Base-by-base conservation (phyloP, 306 rosid species). In the Vigna reflexopilosa region DNA sequence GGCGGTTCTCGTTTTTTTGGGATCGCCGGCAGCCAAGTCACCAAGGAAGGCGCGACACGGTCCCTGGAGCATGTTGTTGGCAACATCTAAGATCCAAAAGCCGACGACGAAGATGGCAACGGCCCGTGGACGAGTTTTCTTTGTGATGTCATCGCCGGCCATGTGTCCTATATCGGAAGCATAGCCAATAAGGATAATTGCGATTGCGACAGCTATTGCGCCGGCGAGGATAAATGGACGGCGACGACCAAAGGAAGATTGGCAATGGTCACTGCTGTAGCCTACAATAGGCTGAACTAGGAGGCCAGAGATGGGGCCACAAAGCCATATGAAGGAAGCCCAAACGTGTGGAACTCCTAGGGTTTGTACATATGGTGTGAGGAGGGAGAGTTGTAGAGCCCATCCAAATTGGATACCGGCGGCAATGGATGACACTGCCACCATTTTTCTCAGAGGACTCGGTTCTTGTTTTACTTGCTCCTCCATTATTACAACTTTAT, bases 331-430 rank as follows among this genome's bases (percentile, higher is more conserved):
- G 80, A 91, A 83, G 17, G 98, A 58, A 0, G 98, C 85, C 93
- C 95, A 93, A 0, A 64, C 82, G 20, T 91, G 98, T 0, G 98
- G 89, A 16, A 91, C 85, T 0, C 97, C 98, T 2, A 91, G 84
- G 4, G 85, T 87, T 24, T 93, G 97, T 0, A 93, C 85, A 13
- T 93, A 93, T 0, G 98, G 97, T 4, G 98, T 93, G 0, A 93
- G 24, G 1, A 93, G 47, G 0, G 95, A 91, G 0, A 93, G 93
- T 26, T 93, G 95, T 0, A 93, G 81, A 2, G 98, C 98, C 98
- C 98, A 91, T 0, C 95, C 97, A 54, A 93, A 93, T 61, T 93
- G 97, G 1, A 93, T 12, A 0, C 95, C 97, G 0, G 95, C 91
- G 0, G 95, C 98, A 0, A 93, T 89, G 1, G 95, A 85, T 0